These are phyloP conservation scores for Yarrowia divulgata DNA, from an alignment of 805 yeast species.

Conservation along the genomic window DNA sequence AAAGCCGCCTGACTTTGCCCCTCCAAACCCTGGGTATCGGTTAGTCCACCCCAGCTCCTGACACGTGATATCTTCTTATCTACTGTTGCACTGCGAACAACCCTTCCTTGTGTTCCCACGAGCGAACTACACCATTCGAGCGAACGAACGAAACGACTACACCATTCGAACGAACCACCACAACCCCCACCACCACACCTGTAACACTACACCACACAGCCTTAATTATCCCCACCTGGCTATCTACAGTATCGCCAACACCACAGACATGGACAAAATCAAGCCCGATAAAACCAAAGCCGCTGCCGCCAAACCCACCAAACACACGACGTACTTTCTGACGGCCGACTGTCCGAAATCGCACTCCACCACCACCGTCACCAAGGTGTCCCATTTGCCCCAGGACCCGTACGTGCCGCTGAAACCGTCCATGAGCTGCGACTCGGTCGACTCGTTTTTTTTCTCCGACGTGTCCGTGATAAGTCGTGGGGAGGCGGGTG, in stretches of 20 bases:
- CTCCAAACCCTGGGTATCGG: slow-evolving; percentile 7
- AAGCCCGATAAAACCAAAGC: slow-evolving; percentile 1
- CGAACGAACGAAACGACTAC: too few relatives aligned
- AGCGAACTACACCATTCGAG: too few relatives aligned
- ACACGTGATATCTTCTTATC: slow-evolving; percentile 14
- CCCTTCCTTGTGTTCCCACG: too few relatives aligned
- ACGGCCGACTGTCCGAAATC: slow-evolving; percentile 37
- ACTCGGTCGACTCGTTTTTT: slow-evolving; percentile 45
- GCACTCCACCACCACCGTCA: slow-evolving; percentile 34
- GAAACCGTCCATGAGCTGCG: slow-evolving; percentile 25
- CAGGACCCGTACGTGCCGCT: neutral
- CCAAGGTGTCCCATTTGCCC: slow-evolving; percentile 27
- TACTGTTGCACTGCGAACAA: too few relatives aligned
- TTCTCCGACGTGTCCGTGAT: slow-evolving; percentile 18
- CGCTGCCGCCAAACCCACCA: neutral
- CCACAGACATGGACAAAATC: slow-evolving; percentile 3
- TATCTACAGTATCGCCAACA: neutral
- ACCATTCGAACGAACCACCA: neutral
- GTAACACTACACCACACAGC: neutral
- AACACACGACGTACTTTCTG: slow-evolving; percentile 31
- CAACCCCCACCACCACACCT: neutral
- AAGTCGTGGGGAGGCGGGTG: neutral
- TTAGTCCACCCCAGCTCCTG: neutral
- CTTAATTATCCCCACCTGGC: neutral
- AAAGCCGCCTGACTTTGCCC: slow-evolving; percentile 37